Conservation (phyloP, 2,329 filamentous ascomycete species). For the Aspergillus awamori region DNA sequence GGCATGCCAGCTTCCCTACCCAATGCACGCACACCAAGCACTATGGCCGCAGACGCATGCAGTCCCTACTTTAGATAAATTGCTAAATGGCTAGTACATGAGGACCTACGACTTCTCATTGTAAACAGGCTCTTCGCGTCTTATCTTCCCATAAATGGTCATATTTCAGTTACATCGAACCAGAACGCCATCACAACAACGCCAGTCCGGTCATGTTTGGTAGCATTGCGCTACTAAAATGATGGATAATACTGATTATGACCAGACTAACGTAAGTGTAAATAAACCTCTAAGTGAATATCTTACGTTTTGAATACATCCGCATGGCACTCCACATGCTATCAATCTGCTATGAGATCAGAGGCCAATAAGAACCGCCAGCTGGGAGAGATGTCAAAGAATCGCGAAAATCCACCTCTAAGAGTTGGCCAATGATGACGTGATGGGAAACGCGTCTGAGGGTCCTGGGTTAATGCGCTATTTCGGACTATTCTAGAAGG, state of each 20-base stretch:
- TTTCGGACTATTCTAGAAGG: neutral
- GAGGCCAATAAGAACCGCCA: neutral
- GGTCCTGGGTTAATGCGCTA: neutral
- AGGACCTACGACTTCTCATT: neutral
- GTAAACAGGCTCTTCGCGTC: neutral
- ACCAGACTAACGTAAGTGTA: neutral
- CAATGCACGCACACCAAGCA: neutral
- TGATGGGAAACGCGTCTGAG: neutral
- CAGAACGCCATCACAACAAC: neutral
- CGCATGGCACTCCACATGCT: neutral
- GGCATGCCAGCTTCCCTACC: neutral
- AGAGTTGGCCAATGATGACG: neutral
- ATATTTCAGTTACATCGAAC: neutral
- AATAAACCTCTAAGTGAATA: neutral
- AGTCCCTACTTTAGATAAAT: too few relatives aligned
- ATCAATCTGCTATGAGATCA: neutral
- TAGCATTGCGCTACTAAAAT: neutral
- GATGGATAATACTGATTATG: neutral
- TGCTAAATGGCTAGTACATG: too few relatives aligned
- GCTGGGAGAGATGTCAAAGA: neutral
- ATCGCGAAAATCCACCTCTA: neutral
- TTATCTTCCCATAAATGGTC: neutral
- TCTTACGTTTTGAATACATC: neutral
- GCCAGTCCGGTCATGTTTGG: neutral
- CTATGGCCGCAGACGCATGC: neutral